Evolutionary conservation across 768 basidiomycete genomes (phyloP), one percentile per base, ranked within the genome.

Genomic region (Trametes meyenii): DNA sequence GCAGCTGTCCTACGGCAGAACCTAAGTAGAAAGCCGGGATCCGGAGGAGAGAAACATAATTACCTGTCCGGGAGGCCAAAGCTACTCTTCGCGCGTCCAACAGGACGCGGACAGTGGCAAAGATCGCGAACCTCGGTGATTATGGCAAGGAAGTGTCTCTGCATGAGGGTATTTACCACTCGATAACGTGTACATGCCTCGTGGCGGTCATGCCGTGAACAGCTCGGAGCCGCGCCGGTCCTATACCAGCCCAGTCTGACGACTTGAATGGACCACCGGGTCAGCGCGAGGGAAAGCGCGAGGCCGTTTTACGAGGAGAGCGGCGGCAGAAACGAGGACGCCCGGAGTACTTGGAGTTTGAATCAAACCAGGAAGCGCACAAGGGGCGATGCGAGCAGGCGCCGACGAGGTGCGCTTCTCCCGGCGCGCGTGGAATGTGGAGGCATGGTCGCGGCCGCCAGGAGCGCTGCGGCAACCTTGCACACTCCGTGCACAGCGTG

Each of bases 111-210:
- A 8, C 19, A 35, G 6, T 42, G 29, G 33, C 29, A 33, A 3
- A 33, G 29, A 33, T n/a, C n/a, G n/a, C n/a, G 39, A 50, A 50
- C 50, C 33, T 40, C 33, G 49, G 40, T 23, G 11, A 29, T 40
- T 43, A 21, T 36, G 43, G 49, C 0, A 51, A 17, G 1, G 7
- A 8, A 23, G 6, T 13, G 17, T 21, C 40, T 43, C n/a, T 23
- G 11, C 17, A n/a, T n/a, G 21, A 24, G 14, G 48, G 48, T 39
- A 39, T 42, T 50, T 17, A 58, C 36, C 48, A 14, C 26, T 33
- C 23, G 23, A 49, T 50, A 50, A 58, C 56, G 48, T 58, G 48
- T 46, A 57, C 46, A 26, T 12, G 46, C 48, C 49, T 50, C 55
- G 13, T 50, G 48, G 39, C 12, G 7, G 23, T 13, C 44, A 39